Evolutionary conservation across 495 filamentous ascomycete species (phyloP).

Genomic region (Penicillium longicatenatum): DNA sequence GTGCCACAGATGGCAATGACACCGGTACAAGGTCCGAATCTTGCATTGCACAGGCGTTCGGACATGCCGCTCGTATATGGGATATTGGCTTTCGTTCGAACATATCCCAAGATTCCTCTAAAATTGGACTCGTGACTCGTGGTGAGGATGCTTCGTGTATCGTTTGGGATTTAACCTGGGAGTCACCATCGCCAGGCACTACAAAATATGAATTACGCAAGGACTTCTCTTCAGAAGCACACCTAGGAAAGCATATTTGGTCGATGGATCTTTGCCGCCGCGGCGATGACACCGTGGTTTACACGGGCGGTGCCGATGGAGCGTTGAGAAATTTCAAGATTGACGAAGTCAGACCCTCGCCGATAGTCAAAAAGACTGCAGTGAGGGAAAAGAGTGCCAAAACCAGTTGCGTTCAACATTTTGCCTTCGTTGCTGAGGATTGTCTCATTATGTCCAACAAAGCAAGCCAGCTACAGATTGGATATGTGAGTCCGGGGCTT

Average conservation of each 20-base stretch:
- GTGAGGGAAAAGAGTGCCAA: constrained; percentile 24
- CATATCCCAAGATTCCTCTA: constrained; percentile 16
- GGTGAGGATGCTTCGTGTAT: constrained; percentile 78
- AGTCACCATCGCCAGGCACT: constrained; percentile 17
- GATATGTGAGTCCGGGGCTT: constrained; percentile 22
- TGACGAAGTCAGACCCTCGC: constrained; percentile 7
- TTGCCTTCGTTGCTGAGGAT: constrained; percentile 62
- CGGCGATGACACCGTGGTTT: constrained; percentile 45
- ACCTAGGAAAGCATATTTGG: constrained; percentile 94
- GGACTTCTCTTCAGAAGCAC: constrained; percentile 55
- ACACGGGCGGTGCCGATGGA: constrained; percentile 90
- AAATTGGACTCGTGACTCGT: constrained; percentile 63
- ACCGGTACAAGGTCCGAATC: constrained; percentile 34
- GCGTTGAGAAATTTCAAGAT: constrained; percentile 42
- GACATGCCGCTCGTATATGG: constrained; percentile 90
- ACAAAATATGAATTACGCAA: constrained; percentile 49
- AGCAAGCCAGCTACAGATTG: constrained; percentile 62
- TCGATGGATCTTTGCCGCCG: constrained; percentile 54
- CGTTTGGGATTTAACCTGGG: constrained; percentile 62
- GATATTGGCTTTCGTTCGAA: constrained; percentile 63
- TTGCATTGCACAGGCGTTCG: constrained; percentile 69
- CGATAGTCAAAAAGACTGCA: background rate
- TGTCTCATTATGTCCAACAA: constrained; percentile 60
- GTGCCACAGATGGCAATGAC: constrained; percentile 19
- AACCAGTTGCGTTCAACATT: constrained; percentile 60